Base-by-base conservation (phyloP, 2,329 filamentous ascomycete genomes). In the Fusarium sp. region DNA sequence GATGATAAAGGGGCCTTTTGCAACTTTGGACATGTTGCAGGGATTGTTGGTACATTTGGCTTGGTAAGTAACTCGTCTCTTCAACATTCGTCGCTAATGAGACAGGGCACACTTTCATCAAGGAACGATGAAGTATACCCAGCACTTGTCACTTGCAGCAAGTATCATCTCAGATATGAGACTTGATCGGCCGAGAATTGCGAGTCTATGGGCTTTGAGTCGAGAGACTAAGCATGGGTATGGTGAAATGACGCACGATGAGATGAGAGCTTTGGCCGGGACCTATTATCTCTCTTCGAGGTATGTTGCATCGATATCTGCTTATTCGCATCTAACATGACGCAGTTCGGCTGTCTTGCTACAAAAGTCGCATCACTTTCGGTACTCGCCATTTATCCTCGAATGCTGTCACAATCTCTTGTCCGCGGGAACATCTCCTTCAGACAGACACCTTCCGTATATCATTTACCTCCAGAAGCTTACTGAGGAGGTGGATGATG, bases 31-130 rank as follows among this genome's bases (percentile, higher is more conserved):
- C 15, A 68, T 80, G 38, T 58, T 80, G 7, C 79, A 80, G 57
- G 77, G 75, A 17, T 71, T 80, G 1, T 70, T 80, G 12, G 71
- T 80, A 4, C 70, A 75, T 35, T 27, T 80, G 20, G 78, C 79
- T 14, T 80, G 79, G 78, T 80, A 73, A 23, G 69, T 50, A 10
- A 10, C 12, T 9, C 13, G 10, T 3, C 15, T 27, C 11, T 20
- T 33, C 6, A 7, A 5, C 23, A 6, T 32, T 57, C 37, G 15
- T 40, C 35, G 49, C 67, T 74, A 64, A 77, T 17, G 6, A 12
- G 3, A 7, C 37, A 80, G 78, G 78, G 79, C 78, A 5, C 79
- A 80, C 61, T 80, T 74, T 41, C 79, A 79, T 27, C 77, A 76
- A 20, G 61, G 71, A 7, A 73, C 73, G 4, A 70, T 76, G 53